These are phyloP conservation scores for Cytospora leucostoma DNA, from an alignment of 2,329 filamentous ascomycete species.

Conservation along the genomic window DNA sequence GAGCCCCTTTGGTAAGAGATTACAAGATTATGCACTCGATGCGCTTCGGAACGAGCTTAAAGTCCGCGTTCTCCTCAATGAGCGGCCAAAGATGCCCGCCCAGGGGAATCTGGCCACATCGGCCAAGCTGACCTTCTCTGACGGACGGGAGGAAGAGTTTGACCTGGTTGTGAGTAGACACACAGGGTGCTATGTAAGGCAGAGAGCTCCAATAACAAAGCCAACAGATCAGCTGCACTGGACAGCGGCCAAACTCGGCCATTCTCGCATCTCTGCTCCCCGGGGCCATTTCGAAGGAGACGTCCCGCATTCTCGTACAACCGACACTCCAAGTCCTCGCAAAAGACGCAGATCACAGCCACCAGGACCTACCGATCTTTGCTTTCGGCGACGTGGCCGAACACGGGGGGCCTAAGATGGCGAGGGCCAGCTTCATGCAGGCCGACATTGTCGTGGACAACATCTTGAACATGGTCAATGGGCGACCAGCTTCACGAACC, in stretches of 20 bases:
- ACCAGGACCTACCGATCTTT: slow-evolving; percentile 47
- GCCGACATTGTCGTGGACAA: slow-evolving; percentile 56
- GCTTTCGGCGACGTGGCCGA: slow-evolving; percentile 66
- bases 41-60: slow-evolving; percentile 36
- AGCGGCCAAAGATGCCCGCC: too few relatives aligned
- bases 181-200: slow-evolving; percentile 7
- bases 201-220: too few relatives aligned
- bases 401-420: slow-evolving; percentile 52
- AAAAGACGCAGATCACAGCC: slow-evolving; percentile 45
- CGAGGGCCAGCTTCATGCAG: slow-evolving; percentile 56
- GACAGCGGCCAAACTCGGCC: slow-evolving; percentile 58
- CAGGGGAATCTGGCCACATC: too few relatives aligned
- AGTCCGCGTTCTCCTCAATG: too few relatives aligned
- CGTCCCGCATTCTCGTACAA: slow-evolving; percentile 55
- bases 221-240: slow-evolving; percentile 57
- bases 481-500: slow-evolving; percentile 39
- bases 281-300: slow-evolving; percentile 42
- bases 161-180: slow-evolving; percentile 8
- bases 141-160: not conserved
- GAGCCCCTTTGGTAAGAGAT: slow-evolving; percentile 50
- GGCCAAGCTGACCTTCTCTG: slow-evolving; percentile 41
- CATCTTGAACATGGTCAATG: slow-evolving; percentile 49
- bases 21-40: slow-evolving; percentile 43
- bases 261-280: slow-evolving; percentile 49
- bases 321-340: slow-evolving; percentile 56